phyloP scores from a whole-genome alignment of 768 basidiomycete genomes.

The Pisolithus sp. region DNA sequence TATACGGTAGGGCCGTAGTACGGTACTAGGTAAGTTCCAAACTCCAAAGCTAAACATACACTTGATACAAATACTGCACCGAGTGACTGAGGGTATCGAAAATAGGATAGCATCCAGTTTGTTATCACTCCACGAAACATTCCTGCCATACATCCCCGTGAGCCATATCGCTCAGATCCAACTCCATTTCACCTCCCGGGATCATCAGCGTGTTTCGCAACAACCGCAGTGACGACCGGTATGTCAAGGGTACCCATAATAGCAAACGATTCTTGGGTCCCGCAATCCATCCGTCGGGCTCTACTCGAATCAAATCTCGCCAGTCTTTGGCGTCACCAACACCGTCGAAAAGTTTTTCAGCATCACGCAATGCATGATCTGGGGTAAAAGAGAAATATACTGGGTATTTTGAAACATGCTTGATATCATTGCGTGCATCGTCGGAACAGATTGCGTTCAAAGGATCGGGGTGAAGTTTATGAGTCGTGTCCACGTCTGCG shows the following conservation, averaged over 20 bases:
- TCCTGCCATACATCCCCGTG: background rate
- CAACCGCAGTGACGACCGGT: background rate
- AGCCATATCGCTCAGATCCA: slow-evolving; percentile 4
- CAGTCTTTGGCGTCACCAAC: background rate
- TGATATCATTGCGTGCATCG: background rate
- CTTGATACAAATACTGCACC: too few relatives aligned
- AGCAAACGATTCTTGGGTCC: background rate
- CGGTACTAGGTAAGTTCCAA: too few relatives aligned
- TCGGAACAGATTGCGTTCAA: too few relatives aligned
- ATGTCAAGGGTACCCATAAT: slow-evolving; percentile 5
- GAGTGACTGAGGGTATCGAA: background rate
- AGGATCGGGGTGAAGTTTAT: too few relatives aligned
- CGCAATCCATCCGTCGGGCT: slow-evolving; percentile 2
- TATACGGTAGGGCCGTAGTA: background rate
- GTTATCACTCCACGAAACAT: too few relatives aligned
- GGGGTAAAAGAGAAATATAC: background rate
- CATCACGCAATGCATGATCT: background rate
- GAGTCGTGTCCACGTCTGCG: too few relatives aligned
- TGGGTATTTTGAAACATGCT: background rate
- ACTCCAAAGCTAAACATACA: too few relatives aligned
- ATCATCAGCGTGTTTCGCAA: background rate
- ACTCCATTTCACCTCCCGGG: background rate
- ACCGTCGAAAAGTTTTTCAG: background rate
- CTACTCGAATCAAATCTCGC: background rate
- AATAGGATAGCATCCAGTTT: background rate